These are phyloP conservation scores for Penicillium sp. DNA, from an alignment of 2,329 filamentous ascomycete genomes.

Conservation along the genomic window DNA sequence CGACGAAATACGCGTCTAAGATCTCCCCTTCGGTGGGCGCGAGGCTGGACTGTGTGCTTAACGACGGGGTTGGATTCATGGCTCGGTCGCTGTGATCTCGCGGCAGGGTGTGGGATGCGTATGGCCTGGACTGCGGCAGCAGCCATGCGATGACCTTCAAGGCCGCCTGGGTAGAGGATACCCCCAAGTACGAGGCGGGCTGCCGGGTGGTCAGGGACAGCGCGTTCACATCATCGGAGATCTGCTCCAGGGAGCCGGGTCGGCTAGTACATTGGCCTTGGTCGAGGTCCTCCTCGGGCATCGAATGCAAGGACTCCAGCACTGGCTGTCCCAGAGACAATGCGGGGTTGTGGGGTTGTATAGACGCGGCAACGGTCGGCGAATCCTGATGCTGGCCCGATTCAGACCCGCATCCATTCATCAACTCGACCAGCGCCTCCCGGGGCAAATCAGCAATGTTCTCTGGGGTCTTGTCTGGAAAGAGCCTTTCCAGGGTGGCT, in stretches of 20 bases:
- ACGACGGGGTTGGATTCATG: conserved; percentile 50
- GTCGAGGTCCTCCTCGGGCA: conserved; percentile 62
- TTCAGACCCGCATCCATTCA: too few species aligned
- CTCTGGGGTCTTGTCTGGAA: conserved; percentile 59
- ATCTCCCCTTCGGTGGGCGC: conserved; percentile 66
- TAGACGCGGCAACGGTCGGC: conserved; percentile 34
- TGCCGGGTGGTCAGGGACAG: conserved; percentile 64
- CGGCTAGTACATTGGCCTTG: conserved; percentile 49
- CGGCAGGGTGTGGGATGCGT: conserved; percentile 35
- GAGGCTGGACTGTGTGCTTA: conserved; percentile 31
- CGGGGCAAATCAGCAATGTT: conserved; percentile 56
- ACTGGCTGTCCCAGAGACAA: conserved; percentile 53
- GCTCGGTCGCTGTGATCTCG: conserved; percentile 14
- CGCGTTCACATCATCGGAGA: conserved; percentile 72
- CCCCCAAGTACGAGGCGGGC: conserved; percentile 66
- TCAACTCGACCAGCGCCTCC: conserved; percentile 60
- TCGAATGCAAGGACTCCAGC: conserved; percentile 66
- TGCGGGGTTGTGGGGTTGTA: conserved; percentile 41
- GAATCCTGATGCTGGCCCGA: background rate
- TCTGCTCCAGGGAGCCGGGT: conserved; percentile 57
- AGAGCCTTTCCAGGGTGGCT: conserved; percentile 62
- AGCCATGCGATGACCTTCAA: conserved; percentile 67
- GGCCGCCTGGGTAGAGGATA: conserved; percentile 73
- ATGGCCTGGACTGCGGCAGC: conserved; percentile 46
- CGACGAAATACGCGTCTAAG: conserved; percentile 74